These are phyloP conservation scores for Syzygium aromaticum DNA, from an alignment of 345 rosid genomes.

Conservation along the genomic window DNA sequence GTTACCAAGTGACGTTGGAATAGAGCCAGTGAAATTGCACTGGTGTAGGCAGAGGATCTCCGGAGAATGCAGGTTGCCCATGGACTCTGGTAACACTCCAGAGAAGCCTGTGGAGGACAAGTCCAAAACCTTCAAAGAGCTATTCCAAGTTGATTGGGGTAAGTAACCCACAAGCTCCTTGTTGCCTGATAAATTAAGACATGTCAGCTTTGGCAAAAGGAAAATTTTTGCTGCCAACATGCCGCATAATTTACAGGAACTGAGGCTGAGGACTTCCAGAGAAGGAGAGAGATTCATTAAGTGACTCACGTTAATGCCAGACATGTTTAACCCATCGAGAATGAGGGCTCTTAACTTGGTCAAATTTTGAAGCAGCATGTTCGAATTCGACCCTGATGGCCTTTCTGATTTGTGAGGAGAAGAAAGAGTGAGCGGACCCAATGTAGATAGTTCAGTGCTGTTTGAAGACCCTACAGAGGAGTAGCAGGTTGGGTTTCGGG, in stretches of 20 bases:
- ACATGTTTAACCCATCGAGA: background rate
- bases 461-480: background rate
- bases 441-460: background rate
- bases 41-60: background rate
- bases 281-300: background rate
- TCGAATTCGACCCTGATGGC: background rate
- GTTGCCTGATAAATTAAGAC: background rate
- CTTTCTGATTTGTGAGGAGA: background rate
- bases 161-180: background rate
- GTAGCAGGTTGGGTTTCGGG: background rate
- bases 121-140: background rate
- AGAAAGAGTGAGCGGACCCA: background rate
- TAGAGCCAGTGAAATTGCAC: slow-evolving; percentile 9
- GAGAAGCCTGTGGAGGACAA: background rate
- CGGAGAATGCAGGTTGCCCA: background rate
- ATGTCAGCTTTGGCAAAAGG: background rate
- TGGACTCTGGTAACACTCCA: slow-evolving; percentile 14
- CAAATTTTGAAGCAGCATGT: background rate
- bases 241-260: background rate
- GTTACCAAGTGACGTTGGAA: slow-evolving; percentile 16
- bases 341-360: background rate
- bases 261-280: background rate
- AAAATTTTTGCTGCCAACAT: background rate
- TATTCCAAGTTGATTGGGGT: slow-evolving; percentile 3
- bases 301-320: background rate